Evolutionary conservation across 805 yeast genomes (phyloP).

Genomic region (Pichia rugopelliculosa): DNA sequence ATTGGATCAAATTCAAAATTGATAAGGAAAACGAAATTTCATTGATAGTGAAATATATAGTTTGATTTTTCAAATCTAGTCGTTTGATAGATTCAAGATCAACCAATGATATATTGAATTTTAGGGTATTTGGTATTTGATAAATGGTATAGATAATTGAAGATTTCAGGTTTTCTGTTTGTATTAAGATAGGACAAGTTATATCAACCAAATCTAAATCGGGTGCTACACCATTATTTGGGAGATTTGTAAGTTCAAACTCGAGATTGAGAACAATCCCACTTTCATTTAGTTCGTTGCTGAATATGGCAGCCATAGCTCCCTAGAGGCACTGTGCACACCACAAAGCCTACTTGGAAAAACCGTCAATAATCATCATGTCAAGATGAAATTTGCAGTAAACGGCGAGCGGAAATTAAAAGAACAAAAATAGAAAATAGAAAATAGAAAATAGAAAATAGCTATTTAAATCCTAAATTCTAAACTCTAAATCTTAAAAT

Average conservation of each 20-base stretch:
- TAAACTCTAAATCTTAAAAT: no score
- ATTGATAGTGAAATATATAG: not conserved
- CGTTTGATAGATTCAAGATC: conserved; percentile 4
- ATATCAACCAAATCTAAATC: not conserved
- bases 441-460: no score
- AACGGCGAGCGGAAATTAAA: not conserved
- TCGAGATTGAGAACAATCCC: not conserved
- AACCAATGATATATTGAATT: not conserved
- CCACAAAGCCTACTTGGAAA: no score
- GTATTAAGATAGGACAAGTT: not conserved
- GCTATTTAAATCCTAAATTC: no score
- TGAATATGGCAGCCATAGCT: not conserved
- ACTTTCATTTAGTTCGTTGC: not conserved
- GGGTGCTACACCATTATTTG: not conserved
- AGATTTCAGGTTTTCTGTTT: not conserved
- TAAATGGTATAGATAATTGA: not conserved
- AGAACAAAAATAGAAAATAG: no score
- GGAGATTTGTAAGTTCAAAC: not conserved
- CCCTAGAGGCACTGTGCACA: not conserved
- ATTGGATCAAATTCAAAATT: not conserved
- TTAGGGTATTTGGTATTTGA: not conserved
- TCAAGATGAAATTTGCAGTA: not conserved
- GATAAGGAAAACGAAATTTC: not conserved
- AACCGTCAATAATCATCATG: no score
- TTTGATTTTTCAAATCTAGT: conserved; percentile 1